Evolutionary conservation across 305 asterid genomes (phyloP).

Genomic region (Fraxinus greggii): DNA sequence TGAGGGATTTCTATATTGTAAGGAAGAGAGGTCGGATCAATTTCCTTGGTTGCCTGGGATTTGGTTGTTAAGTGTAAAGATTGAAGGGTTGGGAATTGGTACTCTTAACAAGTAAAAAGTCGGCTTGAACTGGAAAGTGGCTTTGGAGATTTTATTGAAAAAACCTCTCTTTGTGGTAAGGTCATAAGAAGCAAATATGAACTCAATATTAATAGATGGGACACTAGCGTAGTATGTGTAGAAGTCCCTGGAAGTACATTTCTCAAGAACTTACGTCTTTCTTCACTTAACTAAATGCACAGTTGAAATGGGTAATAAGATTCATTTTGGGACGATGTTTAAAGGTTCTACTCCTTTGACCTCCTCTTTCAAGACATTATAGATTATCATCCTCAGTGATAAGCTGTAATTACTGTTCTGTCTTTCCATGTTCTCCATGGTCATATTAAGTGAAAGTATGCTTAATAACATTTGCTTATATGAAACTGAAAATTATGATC

Average conservation of each 20-base stretch:
- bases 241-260: not conserved
- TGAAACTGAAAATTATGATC: not conserved
- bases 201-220: not conserved
- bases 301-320: not conserved
- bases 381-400: not conserved
- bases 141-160: not conserved
- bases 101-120: not conserved
- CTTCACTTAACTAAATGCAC: not conserved
- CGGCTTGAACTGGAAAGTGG: not conserved
- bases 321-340: not conserved
- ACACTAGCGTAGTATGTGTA: not conserved
- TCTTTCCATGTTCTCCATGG: not conserved
- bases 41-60: not conserved
- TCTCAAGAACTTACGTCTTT: not conserved
- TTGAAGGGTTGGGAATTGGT: not conserved
- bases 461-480: not conserved
- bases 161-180: not conserved
- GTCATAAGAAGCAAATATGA: not conserved
- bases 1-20: not conserved
- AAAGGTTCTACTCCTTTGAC: not conserved
- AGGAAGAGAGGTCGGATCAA: not conserved
- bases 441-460: not conserved
- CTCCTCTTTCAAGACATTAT: not conserved
- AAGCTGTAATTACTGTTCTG: not conserved
- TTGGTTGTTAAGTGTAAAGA: not conserved